A percentile compares a stretch with the other conserved stretches of the same genome.
These are phyloP conservation scores for Papiliotrema fonsecae DNA, from an alignment of 1,284 basidiomycete species.

Conservation along the genomic window DNA sequence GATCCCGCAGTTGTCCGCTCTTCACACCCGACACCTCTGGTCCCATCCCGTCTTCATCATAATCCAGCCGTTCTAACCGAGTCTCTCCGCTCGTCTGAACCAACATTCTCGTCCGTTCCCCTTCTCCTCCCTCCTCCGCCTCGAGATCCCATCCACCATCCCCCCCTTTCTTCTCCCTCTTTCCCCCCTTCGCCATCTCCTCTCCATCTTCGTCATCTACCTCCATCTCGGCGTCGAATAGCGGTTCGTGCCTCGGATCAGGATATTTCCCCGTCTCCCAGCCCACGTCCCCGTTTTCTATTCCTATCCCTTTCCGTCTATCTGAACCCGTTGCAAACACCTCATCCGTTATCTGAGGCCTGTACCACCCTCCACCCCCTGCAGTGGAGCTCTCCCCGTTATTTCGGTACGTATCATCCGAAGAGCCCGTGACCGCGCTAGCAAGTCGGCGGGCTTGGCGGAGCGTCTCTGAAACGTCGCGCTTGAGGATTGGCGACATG, in stretches of 20 bases:
- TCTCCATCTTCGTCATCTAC: not conserved
- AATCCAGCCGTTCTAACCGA: not conserved
- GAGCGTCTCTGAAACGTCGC: constrained; percentile 40
- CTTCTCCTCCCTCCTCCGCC: not conserved
- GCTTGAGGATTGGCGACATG: constrained; percentile 46
- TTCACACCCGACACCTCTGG: not conserved
- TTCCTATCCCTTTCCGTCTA: constrained; percentile 7
- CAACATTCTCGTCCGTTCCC: not conserved
- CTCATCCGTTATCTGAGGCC: not conserved
- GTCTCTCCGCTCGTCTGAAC: not conserved
- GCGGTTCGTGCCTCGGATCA: not conserved
- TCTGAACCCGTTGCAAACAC: not conserved
- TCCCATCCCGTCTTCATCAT: constrained; percentile 1
- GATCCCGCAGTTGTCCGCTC: constrained; percentile 15
- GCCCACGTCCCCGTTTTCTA: constrained; percentile 3
- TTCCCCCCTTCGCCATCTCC: not conserved
- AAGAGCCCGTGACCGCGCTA: constrained; percentile 17
- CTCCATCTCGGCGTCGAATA: not conserved
- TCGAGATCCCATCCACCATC: not conserved
- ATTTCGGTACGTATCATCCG: not conserved
- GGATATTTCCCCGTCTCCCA: not conserved
- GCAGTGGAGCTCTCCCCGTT: not conserved
- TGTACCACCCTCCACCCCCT: not conserved
- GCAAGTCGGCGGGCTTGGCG: constrained; percentile 42
- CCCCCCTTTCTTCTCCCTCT: constrained; percentile 3